phyloP scores from a whole-genome alignment of 257 asterid genomes.

The Nicotiana paniculata region DNA sequence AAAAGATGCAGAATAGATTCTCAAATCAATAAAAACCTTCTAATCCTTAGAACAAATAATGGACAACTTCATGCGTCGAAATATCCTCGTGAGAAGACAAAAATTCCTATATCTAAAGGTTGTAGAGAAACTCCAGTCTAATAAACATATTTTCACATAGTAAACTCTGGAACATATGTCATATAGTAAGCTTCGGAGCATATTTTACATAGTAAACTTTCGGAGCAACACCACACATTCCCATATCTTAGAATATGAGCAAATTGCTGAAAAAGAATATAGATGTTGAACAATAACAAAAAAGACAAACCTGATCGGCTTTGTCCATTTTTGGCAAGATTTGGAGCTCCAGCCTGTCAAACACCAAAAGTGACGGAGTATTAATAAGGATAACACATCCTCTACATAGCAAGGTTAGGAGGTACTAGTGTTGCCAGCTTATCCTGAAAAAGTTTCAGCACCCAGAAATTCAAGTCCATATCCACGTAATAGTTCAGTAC shows the following conservation, averaged over 20 bases:
- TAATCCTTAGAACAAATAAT: neutral
- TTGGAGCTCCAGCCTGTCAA: slow-evolving; percentile 42
- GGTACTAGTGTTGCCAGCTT: neutral
- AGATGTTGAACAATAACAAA: neutral
- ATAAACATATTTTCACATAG: neutral
- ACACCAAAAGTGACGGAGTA: neutral
- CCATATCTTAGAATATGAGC: neutral
- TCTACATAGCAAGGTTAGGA: neutral
- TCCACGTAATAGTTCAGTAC: neutral
- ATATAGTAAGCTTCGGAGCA: neutral
- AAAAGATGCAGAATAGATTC: neutral
- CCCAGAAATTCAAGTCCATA: neutral
- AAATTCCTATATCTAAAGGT: neutral
- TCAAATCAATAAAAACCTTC: neutral
- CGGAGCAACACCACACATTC: neutral
- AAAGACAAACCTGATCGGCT: slow-evolving; percentile 35
- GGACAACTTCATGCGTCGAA: neutral
- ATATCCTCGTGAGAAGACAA: neutral
- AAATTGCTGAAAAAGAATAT: neutral
- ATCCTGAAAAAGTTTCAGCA: neutral
- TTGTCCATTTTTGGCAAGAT: slow-evolving; percentile 19
- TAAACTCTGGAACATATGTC: neutral
- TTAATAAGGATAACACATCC: neutral
- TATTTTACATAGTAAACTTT: neutral
- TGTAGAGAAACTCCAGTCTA: neutral